Conservation (phyloP, 2,329 filamentous ascomycete species). For the Thermochaetoides dissita region DNA sequence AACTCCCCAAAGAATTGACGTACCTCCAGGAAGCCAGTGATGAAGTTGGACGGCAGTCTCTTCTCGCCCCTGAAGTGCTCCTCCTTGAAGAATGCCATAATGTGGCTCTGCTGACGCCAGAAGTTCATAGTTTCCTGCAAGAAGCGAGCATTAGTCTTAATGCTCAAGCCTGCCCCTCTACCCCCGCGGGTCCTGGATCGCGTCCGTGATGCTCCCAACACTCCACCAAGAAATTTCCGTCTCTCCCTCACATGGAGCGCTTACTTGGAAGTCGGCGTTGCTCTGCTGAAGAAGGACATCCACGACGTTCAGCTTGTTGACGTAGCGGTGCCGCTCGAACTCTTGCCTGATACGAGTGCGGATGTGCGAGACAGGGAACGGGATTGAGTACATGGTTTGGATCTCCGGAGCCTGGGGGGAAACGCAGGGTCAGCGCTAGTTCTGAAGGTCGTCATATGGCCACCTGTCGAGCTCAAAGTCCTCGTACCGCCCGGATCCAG, state of each 20-base stretch:
- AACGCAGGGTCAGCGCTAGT: background rate
- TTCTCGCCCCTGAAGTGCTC: conserved; percentile 66
- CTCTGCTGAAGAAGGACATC: conserved; percentile 86
- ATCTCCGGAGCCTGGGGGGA: conserved; percentile 71
- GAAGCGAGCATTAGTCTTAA: conserved; percentile 1
- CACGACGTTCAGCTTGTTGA: conserved; percentile 74
- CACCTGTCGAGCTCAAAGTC: too few species aligned
- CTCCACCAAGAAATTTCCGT: too few species aligned
- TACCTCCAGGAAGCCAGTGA: conserved; percentile 90
- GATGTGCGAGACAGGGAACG: conserved; percentile 72
- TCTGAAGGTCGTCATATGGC: too few species aligned
- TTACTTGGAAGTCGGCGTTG: conserved; percentile 85
- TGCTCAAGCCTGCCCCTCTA: too few species aligned
- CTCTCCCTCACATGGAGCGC: conserved; percentile 9
- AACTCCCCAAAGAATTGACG: conserved; percentile 18
- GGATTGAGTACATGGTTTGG: conserved; percentile 91
- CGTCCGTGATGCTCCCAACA: conserved; percentile 11
- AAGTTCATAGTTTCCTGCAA: conserved; percentile 91
- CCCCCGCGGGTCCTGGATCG: background rate
- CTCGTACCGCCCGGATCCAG: conserved; percentile 89
- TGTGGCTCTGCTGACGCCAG: conserved; percentile 93
- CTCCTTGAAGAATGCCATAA: conserved; percentile 91
- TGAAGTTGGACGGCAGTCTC: conserved; percentile 76
- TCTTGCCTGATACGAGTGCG: conserved; percentile 92
- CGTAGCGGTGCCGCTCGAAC: conserved; percentile 89